Percentiles rank a stretch among this genome's conserved stretches.
These are phyloP conservation scores for Pythium diclinum DNA, from an alignment of 352 stramenopile species.

Conservation along the genomic window DNA sequence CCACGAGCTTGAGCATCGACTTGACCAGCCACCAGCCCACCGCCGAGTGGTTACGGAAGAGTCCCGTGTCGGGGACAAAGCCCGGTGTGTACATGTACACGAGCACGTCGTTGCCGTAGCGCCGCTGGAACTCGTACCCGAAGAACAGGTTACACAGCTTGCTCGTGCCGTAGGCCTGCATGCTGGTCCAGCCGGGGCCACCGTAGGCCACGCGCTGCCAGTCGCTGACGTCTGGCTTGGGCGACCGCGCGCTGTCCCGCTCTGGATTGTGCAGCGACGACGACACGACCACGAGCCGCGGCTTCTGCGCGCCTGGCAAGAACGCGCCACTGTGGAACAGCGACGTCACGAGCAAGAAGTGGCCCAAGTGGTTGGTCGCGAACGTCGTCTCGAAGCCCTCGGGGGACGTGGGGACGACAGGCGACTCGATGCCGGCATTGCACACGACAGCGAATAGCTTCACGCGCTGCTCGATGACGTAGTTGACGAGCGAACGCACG, in stretches of 20 bases:
- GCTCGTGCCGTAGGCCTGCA: constrained; percentile 33
- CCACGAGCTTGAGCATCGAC: constrained; percentile 29
- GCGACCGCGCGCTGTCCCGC: constrained; percentile 1
- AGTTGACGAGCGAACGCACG: constrained; percentile 27
- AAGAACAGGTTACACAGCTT: constrained; percentile 51
- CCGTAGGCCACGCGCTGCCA: constrained; percentile 35
- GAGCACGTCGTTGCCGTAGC: constrained; percentile 23
- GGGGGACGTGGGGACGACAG: constrained; percentile 15
- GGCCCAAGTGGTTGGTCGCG: constrained; percentile 38
- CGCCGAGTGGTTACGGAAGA: constrained; percentile 37
- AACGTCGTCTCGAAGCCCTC: constrained; percentile 43
- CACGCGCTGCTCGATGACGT: constrained; percentile 23
- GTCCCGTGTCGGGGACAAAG: constrained; percentile 35
- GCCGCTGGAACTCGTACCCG: constrained; percentile 36
- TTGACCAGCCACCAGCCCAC: constrained; percentile 30
- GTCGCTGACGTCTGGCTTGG: constrained; percentile 31
- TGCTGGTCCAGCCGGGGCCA: constrained; percentile 20
- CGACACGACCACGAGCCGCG: constrained; percentile 37
- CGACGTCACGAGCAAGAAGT: constrained; percentile 38
- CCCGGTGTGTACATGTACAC: constrained; percentile 40
- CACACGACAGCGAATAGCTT: constrained; percentile 38
- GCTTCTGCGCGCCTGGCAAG: constrained; percentile 4
- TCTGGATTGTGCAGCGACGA: constrained; percentile 32
- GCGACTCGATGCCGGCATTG: constrained; percentile 38
- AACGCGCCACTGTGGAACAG: constrained; percentile 30